These are phyloP conservation scores for Podaxis sp. DNA, from an alignment of 768 basidiomycete species.

Conservation along the genomic window DNA sequence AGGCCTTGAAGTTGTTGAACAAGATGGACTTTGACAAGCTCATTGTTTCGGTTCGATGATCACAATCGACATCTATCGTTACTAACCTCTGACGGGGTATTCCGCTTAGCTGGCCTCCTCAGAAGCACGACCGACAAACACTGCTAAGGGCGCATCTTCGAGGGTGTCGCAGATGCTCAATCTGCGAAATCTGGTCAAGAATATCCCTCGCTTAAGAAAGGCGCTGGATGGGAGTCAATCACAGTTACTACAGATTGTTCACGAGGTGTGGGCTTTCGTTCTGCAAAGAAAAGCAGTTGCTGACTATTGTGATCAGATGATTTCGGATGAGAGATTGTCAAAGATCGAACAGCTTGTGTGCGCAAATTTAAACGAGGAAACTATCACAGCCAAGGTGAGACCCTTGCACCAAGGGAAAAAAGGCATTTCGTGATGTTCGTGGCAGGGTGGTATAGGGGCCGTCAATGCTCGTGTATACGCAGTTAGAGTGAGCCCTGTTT, in stretches of 20 bases:
- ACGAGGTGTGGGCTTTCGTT: constrained; percentile 42
- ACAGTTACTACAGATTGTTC: constrained; percentile 59
- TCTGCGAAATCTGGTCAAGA: constrained; percentile 69
- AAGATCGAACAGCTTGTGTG: constrained; percentile 60
- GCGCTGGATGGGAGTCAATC: constrained; percentile 59
- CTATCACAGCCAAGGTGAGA: constrained; percentile 54
- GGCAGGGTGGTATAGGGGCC: constrained; percentile 68
- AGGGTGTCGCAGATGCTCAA: constrained; percentile 79
- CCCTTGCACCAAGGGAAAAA: neutral
- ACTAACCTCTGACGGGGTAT: neutral
- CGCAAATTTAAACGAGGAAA: constrained; percentile 72
- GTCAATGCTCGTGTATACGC: constrained; percentile 87
- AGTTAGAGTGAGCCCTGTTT: constrained; percentile 52
- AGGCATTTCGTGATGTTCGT: neutral
- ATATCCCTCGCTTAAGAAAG: constrained; percentile 59
- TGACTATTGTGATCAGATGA: constrained; percentile 44
- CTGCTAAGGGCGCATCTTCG: constrained; percentile 62
- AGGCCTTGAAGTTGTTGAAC: constrained; percentile 67
- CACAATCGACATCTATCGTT: neutral
- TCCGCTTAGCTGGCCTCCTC: constrained; percentile 56
- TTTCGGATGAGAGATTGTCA: constrained; percentile 69
- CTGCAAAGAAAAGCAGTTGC: neutral
- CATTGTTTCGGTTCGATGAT: constrained; percentile 57
- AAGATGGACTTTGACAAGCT: constrained; percentile 89
- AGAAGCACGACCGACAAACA: constrained; percentile 52